Percentiles rank a stretch among this genome's conserved stretches.
These are phyloP conservation scores for Alternaria triticimaculans DNA, from an alignment of 2,329 filamentous ascomycete genomes.

Conservation along the genomic window DNA sequence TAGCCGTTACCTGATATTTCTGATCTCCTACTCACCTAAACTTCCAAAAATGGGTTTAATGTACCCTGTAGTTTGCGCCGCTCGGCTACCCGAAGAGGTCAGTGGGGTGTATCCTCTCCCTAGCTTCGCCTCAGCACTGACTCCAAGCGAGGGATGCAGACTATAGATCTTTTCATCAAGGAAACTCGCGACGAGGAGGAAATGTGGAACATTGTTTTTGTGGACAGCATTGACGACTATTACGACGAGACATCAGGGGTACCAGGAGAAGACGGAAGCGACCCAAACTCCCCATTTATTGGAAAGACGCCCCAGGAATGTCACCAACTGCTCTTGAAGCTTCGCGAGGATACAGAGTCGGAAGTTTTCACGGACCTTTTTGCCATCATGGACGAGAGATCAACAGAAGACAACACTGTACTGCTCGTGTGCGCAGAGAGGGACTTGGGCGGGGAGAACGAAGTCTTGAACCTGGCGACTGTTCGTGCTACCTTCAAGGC, in stretches of 20 bases:
- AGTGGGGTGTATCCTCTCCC: neutral
- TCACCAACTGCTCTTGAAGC: neutral
- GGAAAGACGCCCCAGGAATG: neutral
- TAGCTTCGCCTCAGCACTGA: neutral
- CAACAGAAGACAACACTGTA: neutral
- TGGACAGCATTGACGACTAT: neutral
- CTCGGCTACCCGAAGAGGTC: neutral
- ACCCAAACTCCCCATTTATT: neutral
- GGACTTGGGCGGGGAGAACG: neutral
- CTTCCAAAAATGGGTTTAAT: neutral
- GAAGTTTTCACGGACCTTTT: neutral
- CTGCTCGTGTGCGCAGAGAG: neutral
- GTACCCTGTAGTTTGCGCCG: neutral
- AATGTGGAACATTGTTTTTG: accelerated
- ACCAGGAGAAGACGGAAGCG: neutral
- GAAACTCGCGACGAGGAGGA: neutral
- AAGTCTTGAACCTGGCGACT: neutral
- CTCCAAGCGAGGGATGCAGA: neutral
- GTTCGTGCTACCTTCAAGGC: neutral
- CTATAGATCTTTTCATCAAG: neutral
- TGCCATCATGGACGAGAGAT: neutral
- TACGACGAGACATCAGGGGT: neutral
- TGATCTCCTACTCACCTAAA: neutral
- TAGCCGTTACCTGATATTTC: neutral
- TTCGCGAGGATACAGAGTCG: neutral